Evolutionary conservation across 2,329 filamentous ascomycete genomes (phyloP).

Genomic region (Penicillium olsonii): DNA sequence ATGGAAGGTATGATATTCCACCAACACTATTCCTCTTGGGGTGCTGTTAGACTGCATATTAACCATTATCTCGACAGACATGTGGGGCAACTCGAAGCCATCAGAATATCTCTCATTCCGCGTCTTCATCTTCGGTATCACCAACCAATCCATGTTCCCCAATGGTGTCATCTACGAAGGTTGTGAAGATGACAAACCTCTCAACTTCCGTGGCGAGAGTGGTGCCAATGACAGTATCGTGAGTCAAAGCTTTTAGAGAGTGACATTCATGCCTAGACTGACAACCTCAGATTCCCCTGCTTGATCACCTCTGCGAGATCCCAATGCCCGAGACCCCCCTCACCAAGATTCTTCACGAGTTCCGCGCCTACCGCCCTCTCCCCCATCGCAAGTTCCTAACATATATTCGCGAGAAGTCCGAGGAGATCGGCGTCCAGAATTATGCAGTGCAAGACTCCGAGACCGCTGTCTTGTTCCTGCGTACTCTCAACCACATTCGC

Average conservation of each 20-base stretch:
- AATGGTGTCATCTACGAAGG: slow-evolving; percentile 88
- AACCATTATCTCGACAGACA: slow-evolving; percentile 50
- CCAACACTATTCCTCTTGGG: too few relatives aligned
- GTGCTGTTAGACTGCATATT: neutral
- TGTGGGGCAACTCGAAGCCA: slow-evolving; percentile 89
- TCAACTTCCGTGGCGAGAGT: slow-evolving; percentile 86
- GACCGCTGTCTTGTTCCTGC: slow-evolving; percentile 47
- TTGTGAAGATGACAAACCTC: slow-evolving; percentile 67
- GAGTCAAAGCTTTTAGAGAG: slow-evolving; percentile 18
- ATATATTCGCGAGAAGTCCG: slow-evolving; percentile 61
- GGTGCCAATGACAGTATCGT: slow-evolving; percentile 93
- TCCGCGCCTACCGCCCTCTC: slow-evolving; percentile 82
- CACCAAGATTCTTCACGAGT: slow-evolving; percentile 84
- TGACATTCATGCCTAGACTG: neutral
- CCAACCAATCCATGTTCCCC: slow-evolving; percentile 90
- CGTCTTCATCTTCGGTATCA: slow-evolving; percentile 97
- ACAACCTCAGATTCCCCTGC: slow-evolving; percentile 66
- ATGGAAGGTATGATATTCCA: slow-evolving; percentile 65
- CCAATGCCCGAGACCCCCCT: slow-evolving; percentile 87
- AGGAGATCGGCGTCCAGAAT: slow-evolving; percentile 47
- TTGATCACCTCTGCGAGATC: slow-evolving; percentile 84
- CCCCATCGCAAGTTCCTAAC: slow-evolving; percentile 85
- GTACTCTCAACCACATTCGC: slow-evolving; percentile 48
- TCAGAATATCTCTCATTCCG: slow-evolving; percentile 84
- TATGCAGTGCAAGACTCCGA: slow-evolving; percentile 42